A percentile compares a stretch with the other conserved stretches of the same genome.
Conservation (phyloP, 805 yeast genomes). For the Kuraishia cidri region DNA sequence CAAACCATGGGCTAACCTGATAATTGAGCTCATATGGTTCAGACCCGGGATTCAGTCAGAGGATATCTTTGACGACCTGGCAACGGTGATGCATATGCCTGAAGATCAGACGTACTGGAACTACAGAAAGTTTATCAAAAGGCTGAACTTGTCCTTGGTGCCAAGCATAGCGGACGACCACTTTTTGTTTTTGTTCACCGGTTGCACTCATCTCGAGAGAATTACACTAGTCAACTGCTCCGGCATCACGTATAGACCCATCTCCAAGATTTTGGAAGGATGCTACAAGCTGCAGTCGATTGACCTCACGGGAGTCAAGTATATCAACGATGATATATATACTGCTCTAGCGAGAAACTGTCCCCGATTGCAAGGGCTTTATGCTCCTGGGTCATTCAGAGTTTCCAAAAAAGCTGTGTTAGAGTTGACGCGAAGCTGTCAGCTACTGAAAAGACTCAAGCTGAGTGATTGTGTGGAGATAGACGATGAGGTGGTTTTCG, state of each 20-base stretch:
- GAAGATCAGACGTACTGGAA: conserved; percentile 48
- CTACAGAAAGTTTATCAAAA: conserved; percentile 59
- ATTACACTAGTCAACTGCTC: conserved; percentile 79
- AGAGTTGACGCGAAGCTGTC: conserved; percentile 51
- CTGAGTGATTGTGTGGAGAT: conserved; percentile 64
- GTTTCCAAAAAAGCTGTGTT: conserved; percentile 60
- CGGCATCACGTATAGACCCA: conserved; percentile 48
- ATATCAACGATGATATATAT: conserved; percentile 63
- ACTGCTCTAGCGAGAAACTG: conserved; percentile 62
- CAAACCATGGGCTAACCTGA: conserved; percentile 68
- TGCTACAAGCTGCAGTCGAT: conserved; percentile 75
- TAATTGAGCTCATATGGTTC: conserved; percentile 79
- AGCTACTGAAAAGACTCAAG: conserved; percentile 73
- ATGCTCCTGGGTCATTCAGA: conserved; percentile 77
- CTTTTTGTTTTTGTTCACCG: conserved; percentile 48
- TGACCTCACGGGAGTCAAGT: conserved; percentile 75
- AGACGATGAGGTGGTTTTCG: conserved; percentile 51
- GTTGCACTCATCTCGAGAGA: conserved; percentile 74
- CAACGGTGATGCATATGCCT: conserved; percentile 43
- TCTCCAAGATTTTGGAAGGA: conserved; percentile 49
- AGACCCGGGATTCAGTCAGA: conserved; percentile 64
- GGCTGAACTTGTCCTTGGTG: conserved; percentile 73
- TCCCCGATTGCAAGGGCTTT: conserved; percentile 76
- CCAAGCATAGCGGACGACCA: conserved; percentile 60
- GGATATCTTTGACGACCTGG: conserved; percentile 39